Conservation (phyloP, 305 asterid species). For the Solanum chacoense region DNA sequence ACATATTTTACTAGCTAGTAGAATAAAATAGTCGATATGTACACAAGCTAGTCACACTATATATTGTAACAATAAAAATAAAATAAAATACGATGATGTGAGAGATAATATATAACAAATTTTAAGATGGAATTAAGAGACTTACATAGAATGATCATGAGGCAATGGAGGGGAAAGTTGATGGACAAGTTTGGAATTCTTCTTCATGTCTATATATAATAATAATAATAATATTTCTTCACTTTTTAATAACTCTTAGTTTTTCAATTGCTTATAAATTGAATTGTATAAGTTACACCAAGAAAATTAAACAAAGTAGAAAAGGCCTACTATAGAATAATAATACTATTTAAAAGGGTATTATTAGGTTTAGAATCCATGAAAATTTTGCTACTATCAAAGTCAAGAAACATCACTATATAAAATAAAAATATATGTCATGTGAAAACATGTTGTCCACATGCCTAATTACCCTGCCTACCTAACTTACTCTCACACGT, state of each 20-base stretch:
- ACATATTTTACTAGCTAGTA: neutral
- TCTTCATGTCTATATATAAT: neutral
- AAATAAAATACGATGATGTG: neutral
- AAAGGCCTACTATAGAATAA: neutral
- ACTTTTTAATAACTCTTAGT: neutral
- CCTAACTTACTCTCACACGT: neutral
- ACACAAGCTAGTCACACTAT: neutral
- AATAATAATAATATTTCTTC: neutral
- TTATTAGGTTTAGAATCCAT: neutral
- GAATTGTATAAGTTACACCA: neutral
- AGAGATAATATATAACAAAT: neutral
- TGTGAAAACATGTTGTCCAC: neutral
- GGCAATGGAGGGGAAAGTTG: neutral
- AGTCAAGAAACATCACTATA: neutral
- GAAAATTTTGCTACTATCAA: neutral
- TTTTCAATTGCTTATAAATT: neutral
- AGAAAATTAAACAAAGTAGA: neutral
- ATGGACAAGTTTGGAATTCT: neutral
- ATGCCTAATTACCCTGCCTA: neutral
- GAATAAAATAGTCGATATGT: neutral
- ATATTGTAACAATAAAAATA: neutral
- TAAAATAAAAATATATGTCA: neutral
- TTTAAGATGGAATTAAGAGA: neutral
- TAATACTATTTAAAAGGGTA: neutral
- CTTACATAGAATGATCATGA: neutral